phyloP scores from a whole-genome alignment of 2,329 filamentous ascomycete species.

The Esteya vermicola region DNA sequence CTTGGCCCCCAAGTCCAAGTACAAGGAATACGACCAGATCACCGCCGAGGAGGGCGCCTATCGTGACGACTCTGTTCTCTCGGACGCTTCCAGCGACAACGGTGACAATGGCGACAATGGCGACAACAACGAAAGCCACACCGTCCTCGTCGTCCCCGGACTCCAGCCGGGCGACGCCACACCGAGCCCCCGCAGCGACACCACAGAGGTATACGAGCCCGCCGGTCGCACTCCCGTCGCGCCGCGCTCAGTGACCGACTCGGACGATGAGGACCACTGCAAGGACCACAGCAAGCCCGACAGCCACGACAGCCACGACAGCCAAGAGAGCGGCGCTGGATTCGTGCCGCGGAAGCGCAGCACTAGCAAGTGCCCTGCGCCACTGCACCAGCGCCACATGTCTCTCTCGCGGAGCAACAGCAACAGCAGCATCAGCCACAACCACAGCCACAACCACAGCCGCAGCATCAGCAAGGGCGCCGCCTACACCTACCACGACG shows the following conservation, averaged over 20 bases:
- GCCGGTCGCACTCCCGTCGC: conserved; percentile 41
- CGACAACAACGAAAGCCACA: not conserved
- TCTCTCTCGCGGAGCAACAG: too few relatives aligned
- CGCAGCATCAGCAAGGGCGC: too few relatives aligned
- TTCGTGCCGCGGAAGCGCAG: conserved; percentile 10
- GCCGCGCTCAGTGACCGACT: conserved; percentile 31
- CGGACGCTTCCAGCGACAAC: too few relatives aligned
- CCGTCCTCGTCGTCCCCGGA: not conserved
- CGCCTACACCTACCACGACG: conserved; percentile 15
- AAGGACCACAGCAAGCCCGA: too few relatives aligned
- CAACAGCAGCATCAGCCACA: too few relatives aligned
- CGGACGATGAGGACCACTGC: conserved; percentile 30
- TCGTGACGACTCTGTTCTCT: conserved; percentile 31
- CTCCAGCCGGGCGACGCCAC: conserved; percentile 17
- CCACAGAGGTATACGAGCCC: conserved; percentile 36
- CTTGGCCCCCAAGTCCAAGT: conserved; percentile 68
- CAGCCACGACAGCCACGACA: too few relatives aligned
- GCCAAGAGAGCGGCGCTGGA: too few relatives aligned
- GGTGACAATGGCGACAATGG: not conserved
- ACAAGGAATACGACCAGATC: conserved; percentile 47
- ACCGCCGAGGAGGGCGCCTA: conserved; percentile 45
- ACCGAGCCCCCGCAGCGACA: conserved; percentile 22
- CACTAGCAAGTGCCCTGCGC: too few relatives aligned
- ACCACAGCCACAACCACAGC: conserved; percentile 3
- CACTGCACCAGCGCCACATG: too few relatives aligned